Evolutionary conservation across 352 stramenopile genomes (phyloP).

Genomic region (Paralagenidium karlingii): DNA sequence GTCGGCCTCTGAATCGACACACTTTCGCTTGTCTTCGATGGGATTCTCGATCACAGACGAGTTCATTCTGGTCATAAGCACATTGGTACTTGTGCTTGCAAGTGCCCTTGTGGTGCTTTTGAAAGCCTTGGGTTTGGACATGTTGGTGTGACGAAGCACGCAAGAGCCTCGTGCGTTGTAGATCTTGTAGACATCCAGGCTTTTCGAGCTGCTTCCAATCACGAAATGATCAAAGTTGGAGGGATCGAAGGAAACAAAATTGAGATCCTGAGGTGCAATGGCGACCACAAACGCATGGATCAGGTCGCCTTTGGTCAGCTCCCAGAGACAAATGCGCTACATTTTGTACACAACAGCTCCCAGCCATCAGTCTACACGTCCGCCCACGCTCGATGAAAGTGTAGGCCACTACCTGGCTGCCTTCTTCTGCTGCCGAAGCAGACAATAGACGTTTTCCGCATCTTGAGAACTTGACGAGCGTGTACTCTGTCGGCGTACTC

Average conservation of each 20-base stretch:
- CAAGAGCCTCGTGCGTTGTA: conserved; percentile 18
- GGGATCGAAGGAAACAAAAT: conserved; percentile 65
- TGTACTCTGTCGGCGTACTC: conserved; percentile 40
- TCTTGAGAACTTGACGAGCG: conserved; percentile 46
- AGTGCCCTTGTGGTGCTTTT: background rate
- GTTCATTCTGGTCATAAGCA: conserved; percentile 1
- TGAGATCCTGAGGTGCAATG: conserved; percentile 10
- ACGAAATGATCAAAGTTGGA: conserved; percentile 41
- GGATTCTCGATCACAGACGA: conserved; percentile 3
- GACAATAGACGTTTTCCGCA: conserved; percentile 47
- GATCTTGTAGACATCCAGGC: conserved; percentile 15
- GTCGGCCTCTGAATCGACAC: conserved; percentile 9
- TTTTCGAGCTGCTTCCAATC: conserved; percentile 13
- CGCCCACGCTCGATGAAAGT: no score
- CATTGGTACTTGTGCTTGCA: background rate
- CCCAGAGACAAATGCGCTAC: conserved; percentile 29
- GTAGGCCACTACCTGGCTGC: conserved; percentile 5
- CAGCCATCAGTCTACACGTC: no score
- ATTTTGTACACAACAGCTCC: background rate
- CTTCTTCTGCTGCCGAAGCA: conserved; percentile 15
- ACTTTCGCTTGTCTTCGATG: background rate
- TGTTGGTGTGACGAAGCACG: conserved; percentile 9
- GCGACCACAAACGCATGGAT: conserved; percentile 30
- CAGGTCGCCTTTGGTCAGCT: conserved; percentile 29
- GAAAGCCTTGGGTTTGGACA: background rate